Base-by-base conservation (phyloP, 2,329 filamentous ascomycete species). In the Cadophora gregata region DNA sequence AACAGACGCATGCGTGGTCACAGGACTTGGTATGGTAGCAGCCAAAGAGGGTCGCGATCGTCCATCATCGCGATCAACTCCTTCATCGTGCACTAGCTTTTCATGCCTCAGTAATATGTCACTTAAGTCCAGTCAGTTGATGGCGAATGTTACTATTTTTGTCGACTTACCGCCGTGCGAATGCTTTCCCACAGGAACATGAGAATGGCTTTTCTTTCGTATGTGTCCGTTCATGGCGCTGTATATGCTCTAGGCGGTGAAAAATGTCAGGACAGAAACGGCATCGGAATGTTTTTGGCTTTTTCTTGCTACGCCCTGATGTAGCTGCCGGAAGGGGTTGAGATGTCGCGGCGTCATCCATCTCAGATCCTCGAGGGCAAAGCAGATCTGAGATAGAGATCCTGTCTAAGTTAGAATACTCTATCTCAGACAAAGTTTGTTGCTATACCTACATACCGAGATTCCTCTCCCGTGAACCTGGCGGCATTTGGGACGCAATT, bases 181-280 rank as follows among this genome's bases (percentile, higher is more conserved):
- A 89, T 1, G 83, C 86, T 78, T 88, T 88, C 59, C 86, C 86
- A 77, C 86, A 89, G 50, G 84, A 80, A 72, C 86, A 89, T 60
- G 84, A 82, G 75, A 88, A 89, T 9, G 86, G 86, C 76, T 88
- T 88, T 78, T 88, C 86, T 74, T 88, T 88, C 71, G 86, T 89
- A 77, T 89, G 86, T 38, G 86, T 88, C 69, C 86, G 82, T 77
- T 88, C 86, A 76, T 89, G 86, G 75, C 86, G 82, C 77, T 88
- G 86, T 62, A 89, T 85, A 78, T 89, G 86, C 77, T 89, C 86
- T 71, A 88, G 85, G 73, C 86, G 85, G 77, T 86, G 84, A 77
- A 89, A 89, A 69, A 83, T 82, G 75, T 88, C 88, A 78, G 82
- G 85, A 77, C 86, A 89, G 74, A 86, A 88, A 74, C 85, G 85